phyloP scores from a whole-genome alignment of 345 rosid genomes.

The Eucalyptus regnans region DNA sequence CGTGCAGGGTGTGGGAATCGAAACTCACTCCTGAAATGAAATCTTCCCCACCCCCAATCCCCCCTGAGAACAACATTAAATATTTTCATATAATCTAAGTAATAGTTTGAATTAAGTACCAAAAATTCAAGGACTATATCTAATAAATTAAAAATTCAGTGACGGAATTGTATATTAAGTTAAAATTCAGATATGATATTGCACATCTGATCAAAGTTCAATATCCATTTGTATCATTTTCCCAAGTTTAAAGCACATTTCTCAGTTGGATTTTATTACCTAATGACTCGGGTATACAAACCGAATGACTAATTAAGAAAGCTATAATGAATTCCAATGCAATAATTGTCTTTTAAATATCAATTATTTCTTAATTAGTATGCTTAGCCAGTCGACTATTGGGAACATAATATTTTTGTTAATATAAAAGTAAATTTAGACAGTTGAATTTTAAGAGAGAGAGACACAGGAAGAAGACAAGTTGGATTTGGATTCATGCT shows the following conservation, averaged over 20 bases:
- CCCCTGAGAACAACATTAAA: too few relatives aligned
- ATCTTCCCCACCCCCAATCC: too few relatives aligned
- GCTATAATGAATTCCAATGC: not conserved
- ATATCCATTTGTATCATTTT: too few relatives aligned
- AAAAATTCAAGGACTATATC: too few relatives aligned
- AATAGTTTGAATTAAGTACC: fast-evolving
- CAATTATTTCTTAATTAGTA: not conserved
- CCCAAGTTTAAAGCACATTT: not conserved
- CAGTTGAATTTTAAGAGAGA: not conserved
- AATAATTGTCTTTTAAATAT: not conserved
- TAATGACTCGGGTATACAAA: fast-evolving
- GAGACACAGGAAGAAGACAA: not conserved
- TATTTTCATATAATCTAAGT: too few relatives aligned
- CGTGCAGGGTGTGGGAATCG: too few relatives aligned
- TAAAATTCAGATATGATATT: not conserved
- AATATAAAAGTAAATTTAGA: not conserved
- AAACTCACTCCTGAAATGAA: too few relatives aligned
- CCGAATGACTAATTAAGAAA: fast-evolving
- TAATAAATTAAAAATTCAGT: too few relatives aligned
- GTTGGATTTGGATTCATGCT: not conserved
- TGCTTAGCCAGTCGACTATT: not conserved
- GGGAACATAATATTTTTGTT: not conserved
- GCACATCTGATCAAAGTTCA: fast-evolving
- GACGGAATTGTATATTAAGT: fast-evolving
- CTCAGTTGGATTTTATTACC: not conserved